Percentiles rank a stretch among this genome's conserved stretches.
Conservation (phyloP, 2,329 filamentous ascomycete genomes). For the Ophiocordyceps camponoti-rufipedis region DNA sequence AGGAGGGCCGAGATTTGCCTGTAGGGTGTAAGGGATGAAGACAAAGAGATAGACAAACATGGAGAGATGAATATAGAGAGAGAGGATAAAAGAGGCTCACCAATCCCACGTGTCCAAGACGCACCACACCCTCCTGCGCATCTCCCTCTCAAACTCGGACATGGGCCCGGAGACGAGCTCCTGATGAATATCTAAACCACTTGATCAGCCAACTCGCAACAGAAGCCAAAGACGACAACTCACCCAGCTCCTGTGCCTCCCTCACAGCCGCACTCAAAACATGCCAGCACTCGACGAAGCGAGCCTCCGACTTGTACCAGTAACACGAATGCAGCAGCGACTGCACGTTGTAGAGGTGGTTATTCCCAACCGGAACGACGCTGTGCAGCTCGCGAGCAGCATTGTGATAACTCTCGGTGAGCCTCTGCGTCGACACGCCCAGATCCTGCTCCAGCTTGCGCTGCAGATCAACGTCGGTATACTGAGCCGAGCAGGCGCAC, state of each 20-base stretch:
- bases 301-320: constrained; percentile 15
- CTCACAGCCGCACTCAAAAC: constrained; percentile 11
- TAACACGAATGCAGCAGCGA: constrained; percentile 12
- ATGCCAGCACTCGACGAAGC: constrained; percentile 14
- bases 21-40: neutral
- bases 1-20: constrained; percentile 17
- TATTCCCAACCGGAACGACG: constrained; percentile 9
- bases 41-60: too few species aligned
- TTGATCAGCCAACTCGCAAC: neutral
- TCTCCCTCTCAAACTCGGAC: constrained; percentile 12
- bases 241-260: constrained; percentile 13
- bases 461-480: constrained; percentile 8
- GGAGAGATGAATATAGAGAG: neutral
- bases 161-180: constrained; percentile 5
- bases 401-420: constrained; percentile 10
- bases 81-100: constrained; percentile 5
- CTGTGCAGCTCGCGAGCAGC: constrained; percentile 9
- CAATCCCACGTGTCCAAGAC: constrained; percentile 16
- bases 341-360: constrained; percentile 12
- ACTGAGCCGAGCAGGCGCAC: constrained; percentile 12
- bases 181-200: constrained; percentile 7
- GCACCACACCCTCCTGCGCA: constrained; percentile 14
- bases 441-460: constrained; percentile 7
- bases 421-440: constrained; percentile 5
- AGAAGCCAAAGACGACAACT: neutral